Evolutionary conservation across 2,329 filamentous ascomycete species (phyloP).

Genomic region (Fusarium siculi): DNA sequence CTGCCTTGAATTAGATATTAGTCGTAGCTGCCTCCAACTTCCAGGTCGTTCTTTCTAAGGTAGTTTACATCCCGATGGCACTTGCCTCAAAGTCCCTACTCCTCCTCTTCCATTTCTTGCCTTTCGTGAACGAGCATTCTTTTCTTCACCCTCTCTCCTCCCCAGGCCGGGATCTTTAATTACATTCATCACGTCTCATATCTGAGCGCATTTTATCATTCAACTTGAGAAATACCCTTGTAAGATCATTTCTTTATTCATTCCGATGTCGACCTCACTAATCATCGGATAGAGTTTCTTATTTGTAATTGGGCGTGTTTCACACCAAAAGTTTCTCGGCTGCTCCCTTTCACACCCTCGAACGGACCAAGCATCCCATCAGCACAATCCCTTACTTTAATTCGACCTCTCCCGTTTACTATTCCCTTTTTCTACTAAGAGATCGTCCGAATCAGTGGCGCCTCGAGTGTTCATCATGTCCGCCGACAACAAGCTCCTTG

Average conservation of each 20-base stretch:
- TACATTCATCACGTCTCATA: conserved; percentile 17
- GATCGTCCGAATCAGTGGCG: conserved; percentile 29
- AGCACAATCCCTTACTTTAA: conserved; percentile 20
- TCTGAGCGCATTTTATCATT: conserved; percentile 5
- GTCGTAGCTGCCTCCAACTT: conserved; percentile 3
- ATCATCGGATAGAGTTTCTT: conserved; percentile 17
- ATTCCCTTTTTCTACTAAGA: neutral
- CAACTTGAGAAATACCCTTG: conserved; percentile 5
- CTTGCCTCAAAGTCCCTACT: conserved; percentile 5
- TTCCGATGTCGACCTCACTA: conserved; percentile 13
- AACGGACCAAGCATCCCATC: conserved; percentile 22
- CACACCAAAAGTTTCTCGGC: conserved; percentile 19
- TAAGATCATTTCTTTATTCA: conserved; percentile 24
- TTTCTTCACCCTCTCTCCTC: conserved; percentile 5
- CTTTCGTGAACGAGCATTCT: neutral
- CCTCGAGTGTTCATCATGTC: conserved; percentile 40
- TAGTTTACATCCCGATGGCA: conserved; percentile 12
- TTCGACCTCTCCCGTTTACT: conserved; percentile 1
- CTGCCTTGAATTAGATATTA: conserved; percentile 5
- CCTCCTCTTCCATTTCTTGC: neutral
- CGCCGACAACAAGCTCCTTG: conserved; percentile 45
- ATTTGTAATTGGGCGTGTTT: conserved; percentile 17
- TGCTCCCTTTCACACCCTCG: conserved; percentile 23
- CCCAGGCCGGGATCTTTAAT: conserved; percentile 26
- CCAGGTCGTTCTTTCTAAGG: neutral